These are phyloP conservation scores for Earliella scabrosa DNA, from an alignment of 1,284 basidiomycete genomes.

Conservation along the genomic window DNA sequence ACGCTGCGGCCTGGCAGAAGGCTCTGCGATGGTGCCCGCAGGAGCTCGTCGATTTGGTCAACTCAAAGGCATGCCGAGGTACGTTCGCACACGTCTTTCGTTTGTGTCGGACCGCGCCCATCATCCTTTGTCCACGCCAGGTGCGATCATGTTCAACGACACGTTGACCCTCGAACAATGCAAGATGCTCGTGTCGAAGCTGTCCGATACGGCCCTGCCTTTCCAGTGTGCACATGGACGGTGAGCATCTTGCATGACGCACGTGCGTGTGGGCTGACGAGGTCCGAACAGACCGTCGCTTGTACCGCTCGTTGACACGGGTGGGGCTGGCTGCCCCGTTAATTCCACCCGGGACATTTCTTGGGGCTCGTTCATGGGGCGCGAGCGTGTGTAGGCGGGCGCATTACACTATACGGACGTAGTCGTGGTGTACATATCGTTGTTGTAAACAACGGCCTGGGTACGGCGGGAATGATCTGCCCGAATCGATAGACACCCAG, in stretches of 20 bases:
- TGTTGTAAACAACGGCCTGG: background rate
- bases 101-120: no score
- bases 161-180: slow-evolving; percentile 71
- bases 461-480: slow-evolving; percentile 10
- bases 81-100: slow-evolving; percentile 24
- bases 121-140: slow-evolving; percentile 43
- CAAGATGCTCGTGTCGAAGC: slow-evolving; percentile 63
- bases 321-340: background rate
- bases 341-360: background rate
- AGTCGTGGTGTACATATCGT: background rate
- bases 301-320: slow-evolving; percentile 30
- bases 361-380: slow-evolving; percentile 13
- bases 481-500: no score
- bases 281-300: slow-evolving; percentile 30
- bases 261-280: background rate
- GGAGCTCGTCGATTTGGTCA: slow-evolving; percentile 80
- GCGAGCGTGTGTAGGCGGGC: background rate
- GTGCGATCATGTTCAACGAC: slow-evolving; percentile 98
- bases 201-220: slow-evolving; percentile 78
- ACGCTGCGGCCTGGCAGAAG: slow-evolving; percentile 57
- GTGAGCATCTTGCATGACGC: slow-evolving; percentile 40
- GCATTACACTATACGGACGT: background rate
- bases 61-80: slow-evolving; percentile 94
- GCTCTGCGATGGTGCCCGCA: slow-evolving; percentile 80
- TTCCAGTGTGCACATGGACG: slow-evolving; percentile 96